Evolutionary conservation across 2,329 filamentous ascomycete genomes (phyloP).

Genomic region (Anisogramma anomala): DNA sequence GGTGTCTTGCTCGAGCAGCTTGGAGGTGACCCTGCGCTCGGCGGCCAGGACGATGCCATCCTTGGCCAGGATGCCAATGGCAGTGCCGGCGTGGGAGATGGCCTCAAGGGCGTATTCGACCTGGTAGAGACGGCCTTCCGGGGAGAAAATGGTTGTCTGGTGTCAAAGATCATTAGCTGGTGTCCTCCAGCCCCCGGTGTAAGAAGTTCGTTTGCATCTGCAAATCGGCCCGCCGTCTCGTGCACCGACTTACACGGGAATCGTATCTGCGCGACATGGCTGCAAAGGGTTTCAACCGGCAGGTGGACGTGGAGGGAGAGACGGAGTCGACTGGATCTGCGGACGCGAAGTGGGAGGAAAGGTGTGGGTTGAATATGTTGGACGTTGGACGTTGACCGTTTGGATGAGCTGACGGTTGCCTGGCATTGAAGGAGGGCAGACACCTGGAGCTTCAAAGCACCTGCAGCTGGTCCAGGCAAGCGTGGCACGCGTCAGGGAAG

Average conservation of each 20-base stretch:
- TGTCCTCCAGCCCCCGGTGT: not conserved
- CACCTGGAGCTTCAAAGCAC: conserved; percentile 12
- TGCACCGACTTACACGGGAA: conserved; percentile 61
- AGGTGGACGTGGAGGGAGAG: conserved; percentile 1
- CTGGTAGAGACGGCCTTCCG: conserved; percentile 95
- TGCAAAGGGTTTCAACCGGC: conserved; percentile 16
- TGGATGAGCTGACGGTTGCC: conserved; percentile 15
- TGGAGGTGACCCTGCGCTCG: conserved; percentile 98
- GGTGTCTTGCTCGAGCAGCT: conserved; percentile 97
- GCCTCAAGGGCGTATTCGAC: conserved; percentile 98
- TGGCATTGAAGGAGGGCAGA: conserved; percentile 10
- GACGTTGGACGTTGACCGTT: conserved; percentile 12
- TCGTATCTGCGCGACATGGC: conserved; percentile 95
- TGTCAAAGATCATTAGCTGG: conserved; percentile 11
- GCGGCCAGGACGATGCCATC: conserved; percentile 97
- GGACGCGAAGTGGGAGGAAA: conserved; percentile 3
- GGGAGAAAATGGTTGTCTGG: conserved; percentile 98
- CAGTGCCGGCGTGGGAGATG: conserved; percentile 95
- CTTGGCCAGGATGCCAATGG: conserved; percentile 90
- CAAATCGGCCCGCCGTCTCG: conserved; percentile 1
- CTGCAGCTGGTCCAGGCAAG: conserved; percentile 33
- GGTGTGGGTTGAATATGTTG: conserved; percentile 6
- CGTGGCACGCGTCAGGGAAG: conserved; percentile 20
- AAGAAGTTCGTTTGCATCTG: too few relatives aligned
- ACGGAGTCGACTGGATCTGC: not conserved